phyloP scores from a whole-genome alignment of 305 asterid species.

The Ajuga reptans region DNA sequence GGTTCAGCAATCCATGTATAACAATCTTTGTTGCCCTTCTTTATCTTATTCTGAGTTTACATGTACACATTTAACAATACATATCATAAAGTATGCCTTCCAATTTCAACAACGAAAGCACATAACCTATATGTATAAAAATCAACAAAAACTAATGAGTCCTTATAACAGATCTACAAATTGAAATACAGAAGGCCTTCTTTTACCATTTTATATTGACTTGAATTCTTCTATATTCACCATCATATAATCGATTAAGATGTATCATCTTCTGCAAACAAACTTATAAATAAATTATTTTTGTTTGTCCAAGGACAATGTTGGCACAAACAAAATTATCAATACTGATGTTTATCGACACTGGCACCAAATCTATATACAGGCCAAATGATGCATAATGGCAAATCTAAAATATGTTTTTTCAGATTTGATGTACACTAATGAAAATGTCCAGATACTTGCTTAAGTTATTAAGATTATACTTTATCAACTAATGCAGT shows the following conservation, averaged over 20 bases:
- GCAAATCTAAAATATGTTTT: neutral
- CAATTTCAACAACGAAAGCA: neutral
- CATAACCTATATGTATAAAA: neutral
- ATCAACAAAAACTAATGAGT: neutral
- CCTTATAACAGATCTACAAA: neutral
- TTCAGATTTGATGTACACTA: neutral
- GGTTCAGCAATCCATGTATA: neutral
- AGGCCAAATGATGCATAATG: neutral
- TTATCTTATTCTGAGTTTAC: neutral
- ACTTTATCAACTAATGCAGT: neutral
- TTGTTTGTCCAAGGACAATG: neutral
- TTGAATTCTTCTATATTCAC: neutral
- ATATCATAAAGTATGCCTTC: neutral
- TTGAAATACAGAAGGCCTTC: neutral
- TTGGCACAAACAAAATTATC: neutral
- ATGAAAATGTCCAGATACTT: neutral
- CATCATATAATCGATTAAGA: neutral
- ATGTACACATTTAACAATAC: neutral
- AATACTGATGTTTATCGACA: neutral
- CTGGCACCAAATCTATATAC: neutral
- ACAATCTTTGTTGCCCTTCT: neutral
- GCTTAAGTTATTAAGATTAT: neutral
- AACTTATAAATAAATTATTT: neutral
- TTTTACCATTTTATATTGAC: neutral
- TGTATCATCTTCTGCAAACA: neutral